Conservation (phyloP, 495 filamentous ascomycete species). For the Apodospora peruviana region DNA sequence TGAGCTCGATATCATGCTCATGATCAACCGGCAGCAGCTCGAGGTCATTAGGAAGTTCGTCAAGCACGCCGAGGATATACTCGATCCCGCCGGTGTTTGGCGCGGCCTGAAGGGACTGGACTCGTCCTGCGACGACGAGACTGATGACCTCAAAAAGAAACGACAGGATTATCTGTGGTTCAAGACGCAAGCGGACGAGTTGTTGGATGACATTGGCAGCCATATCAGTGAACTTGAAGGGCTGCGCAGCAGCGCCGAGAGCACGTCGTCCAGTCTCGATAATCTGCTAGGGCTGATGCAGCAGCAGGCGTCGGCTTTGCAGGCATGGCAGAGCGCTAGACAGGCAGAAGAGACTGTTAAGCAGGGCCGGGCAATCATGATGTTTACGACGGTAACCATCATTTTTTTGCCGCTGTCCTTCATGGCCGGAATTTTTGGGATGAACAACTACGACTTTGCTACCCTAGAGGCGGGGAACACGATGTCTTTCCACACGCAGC, state of each 20-base stretch:
- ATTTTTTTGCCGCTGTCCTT: constrained; percentile 35
- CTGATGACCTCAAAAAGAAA: constrained; percentile 1
- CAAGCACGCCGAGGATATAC: constrained; percentile 43
- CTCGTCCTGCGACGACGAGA: not conserved
- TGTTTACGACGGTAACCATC: constrained; percentile 61
- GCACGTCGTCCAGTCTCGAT: constrained; percentile 20
- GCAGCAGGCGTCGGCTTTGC: constrained; percentile 56
- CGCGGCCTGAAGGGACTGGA: not conserved
- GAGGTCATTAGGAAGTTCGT: constrained; percentile 53
- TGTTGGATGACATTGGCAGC: not conserved
- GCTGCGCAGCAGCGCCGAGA: constrained; percentile 14
- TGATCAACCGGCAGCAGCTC: constrained; percentile 52
- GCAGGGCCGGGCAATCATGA: constrained; percentile 56
- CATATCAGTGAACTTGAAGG: constrained; percentile 22
- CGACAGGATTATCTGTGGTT: constrained; percentile 19
- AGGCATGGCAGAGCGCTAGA: constrained; percentile 51
- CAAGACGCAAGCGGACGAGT: constrained; percentile 16
- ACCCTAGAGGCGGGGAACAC: not conserved
- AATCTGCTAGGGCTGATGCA: constrained; percentile 57
- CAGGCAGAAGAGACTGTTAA: constrained; percentile 52
- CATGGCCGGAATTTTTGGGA: constrained; percentile 7
- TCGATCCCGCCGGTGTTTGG: constrained; percentile 20
- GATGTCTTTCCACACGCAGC: not conserved
- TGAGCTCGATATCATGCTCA: constrained; percentile 66
- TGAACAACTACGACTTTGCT: constrained; percentile 6